Evolutionary conservation across 805 yeast species (phyloP), one percentile per base, ranked within the genome.

Genomic region (Metschnikowia lachancei): DNA sequence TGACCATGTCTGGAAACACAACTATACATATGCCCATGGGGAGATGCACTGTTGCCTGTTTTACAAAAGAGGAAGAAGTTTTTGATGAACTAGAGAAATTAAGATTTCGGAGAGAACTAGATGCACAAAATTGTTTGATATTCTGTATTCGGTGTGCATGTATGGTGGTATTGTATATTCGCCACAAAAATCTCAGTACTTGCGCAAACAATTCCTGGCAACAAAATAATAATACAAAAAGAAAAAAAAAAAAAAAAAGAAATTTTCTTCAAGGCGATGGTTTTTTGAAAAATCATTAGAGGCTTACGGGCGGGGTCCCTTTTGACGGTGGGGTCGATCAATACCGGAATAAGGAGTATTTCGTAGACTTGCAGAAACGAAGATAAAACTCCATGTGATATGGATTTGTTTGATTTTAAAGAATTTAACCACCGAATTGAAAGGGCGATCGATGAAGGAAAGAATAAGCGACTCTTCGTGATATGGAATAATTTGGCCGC

Each of bases 51-150:
- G 28, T 9, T 26, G 28, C 28, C 28, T 26, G 28, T 26, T 26
- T 26, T 26, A 26, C 10, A 26, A 26, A 9, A 12, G 11, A 26
- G 28, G 28, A 26, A 26, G 24, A 26, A 9, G 3, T 10, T 10
- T 26, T 26, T 26, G 10, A 12, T 5, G 12, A 26, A n/a, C 11
- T 17, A 13, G 18, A 22, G 13, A 7, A 20, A 36, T 11, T 20
- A 20, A 20, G 38, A n/a, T 20, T 20, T 14, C 7, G 11, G 28
- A 36, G 10, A 18, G 16, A 34, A n/a, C 12, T 26, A 19, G 30
- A 24, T 22, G n/a, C 29, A 14, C 29, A 5, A n/a, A 5, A 20
- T 17, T 37, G 42, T 30, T 39, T 39, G 42, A 39, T 36, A 39
- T 19, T 30, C 18, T 17, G 42, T 30, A 20, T 20, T 11, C 11